Evolutionary conservation across 2,329 filamentous ascomycete species (phyloP).

Genomic region (Claviceps africana): DNA sequence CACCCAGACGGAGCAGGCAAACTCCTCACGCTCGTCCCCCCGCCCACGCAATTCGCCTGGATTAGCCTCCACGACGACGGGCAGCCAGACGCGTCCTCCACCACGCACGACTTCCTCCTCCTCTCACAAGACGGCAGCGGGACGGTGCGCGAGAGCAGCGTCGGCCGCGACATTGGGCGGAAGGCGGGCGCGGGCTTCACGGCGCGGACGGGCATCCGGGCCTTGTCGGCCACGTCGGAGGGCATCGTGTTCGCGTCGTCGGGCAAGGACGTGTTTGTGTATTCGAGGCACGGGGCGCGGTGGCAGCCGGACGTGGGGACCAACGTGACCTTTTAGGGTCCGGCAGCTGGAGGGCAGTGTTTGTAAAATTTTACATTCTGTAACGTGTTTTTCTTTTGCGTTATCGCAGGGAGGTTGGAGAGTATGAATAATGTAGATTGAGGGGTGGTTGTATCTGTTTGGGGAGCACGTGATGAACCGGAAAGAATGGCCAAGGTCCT

Average conservation of each 20-base stretch:
- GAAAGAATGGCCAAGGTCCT: too few species aligned
- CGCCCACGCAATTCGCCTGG: conserved; percentile 9
- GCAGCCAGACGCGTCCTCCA: not conserved
- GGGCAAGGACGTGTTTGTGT: conserved; percentile 8
- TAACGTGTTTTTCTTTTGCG: too few species aligned
- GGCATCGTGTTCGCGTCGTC: conserved; percentile 9
- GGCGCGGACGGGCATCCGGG: conserved; percentile 3
- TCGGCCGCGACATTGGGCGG: conserved; percentile 5
- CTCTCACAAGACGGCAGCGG: conserved; percentile 6
- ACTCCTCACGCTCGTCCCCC: conserved; percentile 1
- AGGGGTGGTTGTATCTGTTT: too few species aligned
- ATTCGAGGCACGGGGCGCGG: conserved; percentile 3
- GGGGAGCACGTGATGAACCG: too few species aligned
- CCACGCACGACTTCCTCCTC: conserved; percentile 8
- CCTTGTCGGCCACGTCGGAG: conserved; percentile 8
- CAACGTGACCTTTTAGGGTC: conserved; percentile 1
- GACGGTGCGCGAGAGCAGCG: conserved; percentile 6
- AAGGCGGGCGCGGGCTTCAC: conserved; percentile 4
- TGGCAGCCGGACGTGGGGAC: conserved; percentile 5
- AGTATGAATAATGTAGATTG: too few species aligned
- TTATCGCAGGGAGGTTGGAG: too few species aligned
- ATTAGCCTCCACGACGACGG: conserved; percentile 3
- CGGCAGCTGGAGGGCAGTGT: too few species aligned
- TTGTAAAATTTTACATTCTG: too few species aligned
- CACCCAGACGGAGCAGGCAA: conserved; percentile 6